Base-by-base conservation (phyloP, 495 filamentous ascomycete species). In the Cetradonia linearis region DNA sequence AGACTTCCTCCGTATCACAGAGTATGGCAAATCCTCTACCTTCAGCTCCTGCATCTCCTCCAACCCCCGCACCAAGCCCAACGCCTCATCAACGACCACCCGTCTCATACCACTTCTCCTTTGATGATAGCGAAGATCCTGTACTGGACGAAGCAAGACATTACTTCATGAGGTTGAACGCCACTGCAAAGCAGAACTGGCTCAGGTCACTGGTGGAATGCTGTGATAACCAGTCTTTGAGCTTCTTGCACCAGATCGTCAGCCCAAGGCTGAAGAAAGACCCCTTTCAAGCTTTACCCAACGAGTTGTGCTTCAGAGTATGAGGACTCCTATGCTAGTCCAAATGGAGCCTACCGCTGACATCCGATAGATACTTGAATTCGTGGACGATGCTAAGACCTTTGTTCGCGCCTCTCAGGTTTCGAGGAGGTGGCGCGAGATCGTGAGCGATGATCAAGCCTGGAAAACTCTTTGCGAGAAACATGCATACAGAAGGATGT, bases 391-490 rank as follows among this genome's bases (percentile, higher is more conserved):
- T 65, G 88, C 92, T 0, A 89, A 88, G 70, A 91, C 93, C 5
- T 81, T 98, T 20, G 91, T 89, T 34, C 80, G 93, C 70, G 85
- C 93, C 47, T 94, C 90, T 40, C 92, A 96, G 70, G 93, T 97
- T 34, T 97, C 92, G 50, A 81, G 82, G 49, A 80, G 89, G 63
- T 98, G 93, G 93, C 81, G 86, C n/a, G 88, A 95, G 67, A 77
- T 98, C 5, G 74, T 97, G 47, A 91, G 85, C 66, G 93, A 98
- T 67, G 93, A 98, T 73, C 90, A 95, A 69, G 95, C 94, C 2
- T 98, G 93, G 93, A 96, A 95, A 77, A 87, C 89, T 25, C 78
- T 97, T 20, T 96, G 91, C 69, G 88, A 94, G 57, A 95, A 94
- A 71, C 89, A 94, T 70, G 89, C 88, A 53, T 94, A 91, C 65